These are phyloP conservation scores for Euphorbia neoarborescens DNA, from an alignment of 441 rosid genomes.

Conservation along the genomic window DNA sequence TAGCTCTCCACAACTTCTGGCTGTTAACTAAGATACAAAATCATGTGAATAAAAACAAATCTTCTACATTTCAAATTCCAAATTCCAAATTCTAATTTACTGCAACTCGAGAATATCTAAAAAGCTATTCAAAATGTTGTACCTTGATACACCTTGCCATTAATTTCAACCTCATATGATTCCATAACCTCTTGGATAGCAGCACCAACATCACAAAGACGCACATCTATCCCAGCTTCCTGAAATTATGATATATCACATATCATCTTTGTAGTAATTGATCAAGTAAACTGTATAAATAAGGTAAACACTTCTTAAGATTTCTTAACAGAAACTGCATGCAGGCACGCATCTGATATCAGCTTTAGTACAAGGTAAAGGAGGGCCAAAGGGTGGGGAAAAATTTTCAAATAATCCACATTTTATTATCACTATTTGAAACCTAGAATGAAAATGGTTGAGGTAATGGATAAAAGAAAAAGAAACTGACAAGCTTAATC, in stretches of 20 bases:
- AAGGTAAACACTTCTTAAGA: not conserved
- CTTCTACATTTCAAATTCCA: not conserved
- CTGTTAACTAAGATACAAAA: not conserved
- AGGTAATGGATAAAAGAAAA: not conserved
- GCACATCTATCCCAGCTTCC: slow-evolving; percentile 96
- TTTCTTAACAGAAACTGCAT: not conserved
- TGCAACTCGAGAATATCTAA: not conserved
- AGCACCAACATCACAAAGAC: slow-evolving; percentile 91
- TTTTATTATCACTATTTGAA: not conserved
- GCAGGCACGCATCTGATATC: not conserved
- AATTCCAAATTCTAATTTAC: not conserved
- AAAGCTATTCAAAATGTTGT: slow-evolving; percentile 9
- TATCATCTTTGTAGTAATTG: not conserved
- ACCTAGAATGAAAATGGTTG: not conserved
- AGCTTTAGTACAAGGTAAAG: not conserved
- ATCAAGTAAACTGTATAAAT: not conserved
- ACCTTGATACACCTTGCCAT: slow-evolving; percentile 91
- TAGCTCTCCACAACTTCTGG: not conserved
- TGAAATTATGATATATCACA: slow-evolving; percentile 18
- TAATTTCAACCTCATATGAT: slow-evolving; percentile 93
- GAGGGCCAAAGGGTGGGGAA: not conserved
- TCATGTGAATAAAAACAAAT: not conserved
- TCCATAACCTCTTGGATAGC: slow-evolving; percentile 98
- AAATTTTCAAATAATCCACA: not conserved
- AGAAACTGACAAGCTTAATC: not conserved